Evolutionary conservation across 805 yeast species (phyloP).

Genomic region (Saturnispora kantuleensis): DNA sequence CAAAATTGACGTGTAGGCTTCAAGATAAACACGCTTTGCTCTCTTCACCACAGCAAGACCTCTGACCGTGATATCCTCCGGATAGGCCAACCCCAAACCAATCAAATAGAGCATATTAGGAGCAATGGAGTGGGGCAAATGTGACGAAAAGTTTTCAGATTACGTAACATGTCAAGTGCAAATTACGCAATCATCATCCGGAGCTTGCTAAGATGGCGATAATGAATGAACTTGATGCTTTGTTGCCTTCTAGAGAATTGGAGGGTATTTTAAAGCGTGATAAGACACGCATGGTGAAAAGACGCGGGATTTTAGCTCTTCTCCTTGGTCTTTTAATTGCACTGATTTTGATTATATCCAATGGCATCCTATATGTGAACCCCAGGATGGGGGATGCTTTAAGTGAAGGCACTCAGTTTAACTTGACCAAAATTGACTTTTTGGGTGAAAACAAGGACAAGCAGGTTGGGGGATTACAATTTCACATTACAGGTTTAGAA

Average conservation of each 20-base stretch:
- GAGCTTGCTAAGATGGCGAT: too few relatives aligned
- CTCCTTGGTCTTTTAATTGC: neutral
- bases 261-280: too few relatives aligned
- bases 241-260: too few relatives aligned
- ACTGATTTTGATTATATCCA: neutral
- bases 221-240: too few relatives aligned
- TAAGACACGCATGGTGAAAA: too few relatives aligned
- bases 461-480: constrained; percentile 25
- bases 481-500: constrained; percentile 25
- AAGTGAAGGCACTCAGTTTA: constrained; percentile 25
- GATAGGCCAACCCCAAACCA: constrained; percentile 87
- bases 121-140: neutral
- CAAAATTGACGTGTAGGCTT: constrained; percentile 88
- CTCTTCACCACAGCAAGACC: constrained; percentile 77
- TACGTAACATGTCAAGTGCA: too few relatives aligned
- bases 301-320: neutral
- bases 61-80: constrained; percentile 84
- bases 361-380: constrained; percentile 9
- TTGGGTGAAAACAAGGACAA: constrained; percentile 15
- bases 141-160: neutral
- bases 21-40: constrained; percentile 87
- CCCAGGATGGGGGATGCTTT: constrained; percentile 25
- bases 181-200: too few relatives aligned
- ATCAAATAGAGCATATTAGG: constrained; percentile 70
- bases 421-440: constrained; percentile 24